Evolutionary conservation across 2,329 filamentous ascomycete genomes (phyloP), one percentile per base, ranked within the genome.

Genomic region (Periconia digitata): DNA sequence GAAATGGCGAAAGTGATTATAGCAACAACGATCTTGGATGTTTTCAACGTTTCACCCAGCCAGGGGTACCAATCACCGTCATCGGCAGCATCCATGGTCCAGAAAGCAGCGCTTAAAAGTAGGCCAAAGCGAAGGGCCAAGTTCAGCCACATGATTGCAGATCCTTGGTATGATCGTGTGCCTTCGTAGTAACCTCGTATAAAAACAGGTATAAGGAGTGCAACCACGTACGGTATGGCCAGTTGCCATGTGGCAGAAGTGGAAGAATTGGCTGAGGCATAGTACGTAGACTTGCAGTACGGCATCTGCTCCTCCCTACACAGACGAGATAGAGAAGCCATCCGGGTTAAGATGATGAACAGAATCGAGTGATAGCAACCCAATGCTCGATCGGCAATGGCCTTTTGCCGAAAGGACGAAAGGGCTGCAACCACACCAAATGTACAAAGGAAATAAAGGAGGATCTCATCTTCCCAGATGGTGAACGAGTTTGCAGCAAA

Each of bases 291-390:
- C 45, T 83, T 85, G 76, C 94, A 99, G 74, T 87, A 95, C 0
- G 94, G 94, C 90, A 97, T 96, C 74, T 99, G 94, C 74, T 99
- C 94, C 71, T 99, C 94, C 49, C 94, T 87, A 69, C 94, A 99
- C 17, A 99, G 84, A 57, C 91, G 89, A 8, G 94, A 96, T 57
- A 92, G 85, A 1, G 92, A 95, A 0, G 91, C 87, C 3, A 92
- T 46, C 45, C 92, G 85, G 13, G 86, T 87, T 12, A 97, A 79
- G 5, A 90, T 67, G 47, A 94, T 78, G 64, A 99, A 97, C 1
- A 90, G 76, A 17, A 92, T 69, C 0, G 94, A 94, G 67, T 99
- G 92, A 62, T 92, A 92, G 21, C 90, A 79, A 20, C 88, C 91
- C 40, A 96, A 74, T 10, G 86, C 83, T 36, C 88, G 84, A 58